Evolutionary conservation across 2,329 filamentous ascomycete species (phyloP), one percentile per base, ranked within the genome.

Genomic region (Hypoxylon rubiginosum): DNA sequence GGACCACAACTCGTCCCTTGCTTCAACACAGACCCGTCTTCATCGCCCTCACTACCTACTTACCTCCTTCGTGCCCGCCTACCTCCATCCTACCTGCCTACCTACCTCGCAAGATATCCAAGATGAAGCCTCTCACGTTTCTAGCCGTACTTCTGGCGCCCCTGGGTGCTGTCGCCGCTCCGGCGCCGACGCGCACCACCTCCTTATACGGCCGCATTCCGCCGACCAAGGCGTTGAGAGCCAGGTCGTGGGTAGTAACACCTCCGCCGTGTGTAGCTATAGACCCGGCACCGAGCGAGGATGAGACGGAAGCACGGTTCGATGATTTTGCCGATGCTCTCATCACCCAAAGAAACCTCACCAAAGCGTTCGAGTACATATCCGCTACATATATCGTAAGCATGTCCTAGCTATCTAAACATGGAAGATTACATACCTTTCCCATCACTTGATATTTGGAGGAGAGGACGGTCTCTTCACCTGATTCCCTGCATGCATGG

Each of bases 301-400:
- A 61, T 9, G 68, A 73, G 56, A 72, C 71, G 3, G 51, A 58
- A 26, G 57, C 41, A 19, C 67, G 70, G 10, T 72, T 71, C 50
- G 64, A 68, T 49, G 52, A 51, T 19, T 74, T 74, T 13, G 72
- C 72, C 8, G 28, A 72, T 11, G 71, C 69, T 4, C 72, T 74
- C 51, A 26, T 74, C 8, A 62, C 71, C 30, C 69, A 61, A 24
- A 72, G 69, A 58, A 73, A 73, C 48, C 54, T 74, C 2, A 71
- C 70, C 32, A 64, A 71, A 7, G 70, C 72, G 1, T 74, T 74
- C 41, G 59, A 63, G 28, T 74, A 70, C 50, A 68, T 74, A 19
- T 64, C 67, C 0, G 60, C 67, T 1, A 59, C 55, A 10, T 73
- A 73, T 43, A 69, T 64, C 46, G 62, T 66, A 66, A 19, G 62